Evolutionary conservation across 2,329 filamentous ascomycete genomes (phyloP), one percentile per base, ranked within the genome.

Genomic region (Chrysoporthe cubensis): DNA sequence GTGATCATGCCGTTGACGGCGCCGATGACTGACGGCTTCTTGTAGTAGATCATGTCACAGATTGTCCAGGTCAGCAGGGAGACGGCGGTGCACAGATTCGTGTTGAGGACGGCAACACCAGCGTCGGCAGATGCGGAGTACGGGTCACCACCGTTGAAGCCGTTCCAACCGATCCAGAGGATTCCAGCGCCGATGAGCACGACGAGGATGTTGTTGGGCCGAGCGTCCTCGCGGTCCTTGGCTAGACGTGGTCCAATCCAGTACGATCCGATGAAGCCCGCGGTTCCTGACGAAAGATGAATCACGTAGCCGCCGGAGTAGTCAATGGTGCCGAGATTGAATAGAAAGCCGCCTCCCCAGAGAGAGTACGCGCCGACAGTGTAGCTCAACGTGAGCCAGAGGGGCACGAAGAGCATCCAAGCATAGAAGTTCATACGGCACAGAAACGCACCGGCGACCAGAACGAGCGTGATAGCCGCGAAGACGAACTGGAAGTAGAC

Each of bases 401-500:
- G 77, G 1, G 83, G 83, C 37, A 84, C 82, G 71, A 83, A 85
- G 21, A 83, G 70, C 80, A 84, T 83, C 83, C 83, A 85, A 44
- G 83, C 83, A 11, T 76, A 73, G 71, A 85, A 84, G 72, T 81
- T 84, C 80, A 84, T 84, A 52, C 83, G 77, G 37, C 81, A 80
- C 1, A 85, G 77, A 46, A 80, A 80, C 5, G 81, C 78, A 5
- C 83, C 83, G 0, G 82, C 83, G 65, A 81, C 73, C 57, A 85
- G 81, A 62, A 83, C 78, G 1, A 84, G 71, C 0, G 83, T 85
- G 70, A 84, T 84, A 54, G 82, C 82, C 0, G 82, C 83, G 74
- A 85, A 85, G 59, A 84, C 82, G 71, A 84, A 85, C 71, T 85
- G 83, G 75, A 85, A 85, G 73, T 85, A 85, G 0, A 84, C 76